A percentile compares a stretch with the other conserved stretches of the same genome.
phyloP scores from a whole-genome alignment of 805 yeast species.

The Candida yuanshanica region DNA sequence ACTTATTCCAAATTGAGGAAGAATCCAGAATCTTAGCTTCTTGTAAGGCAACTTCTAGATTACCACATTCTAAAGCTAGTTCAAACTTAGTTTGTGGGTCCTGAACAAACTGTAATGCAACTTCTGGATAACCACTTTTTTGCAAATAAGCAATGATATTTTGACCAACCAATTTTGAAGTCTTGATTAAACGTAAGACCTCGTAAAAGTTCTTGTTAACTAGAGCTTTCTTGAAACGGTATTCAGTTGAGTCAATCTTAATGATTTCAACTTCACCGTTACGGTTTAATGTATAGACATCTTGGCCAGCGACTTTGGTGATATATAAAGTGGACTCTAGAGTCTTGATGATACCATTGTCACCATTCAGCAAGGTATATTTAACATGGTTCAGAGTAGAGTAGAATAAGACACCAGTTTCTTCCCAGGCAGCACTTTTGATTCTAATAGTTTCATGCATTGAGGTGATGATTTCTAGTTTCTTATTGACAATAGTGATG shows the following conservation, averaged over 20 bases:
- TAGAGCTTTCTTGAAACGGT: slow-evolving; percentile 89
- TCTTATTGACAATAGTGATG: slow-evolving; percentile 79
- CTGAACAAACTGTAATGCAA: slow-evolving; percentile 93
- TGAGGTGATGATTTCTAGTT: slow-evolving; percentile 69
- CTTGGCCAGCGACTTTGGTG: slow-evolving; percentile 60
- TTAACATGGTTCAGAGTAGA: slow-evolving; percentile 95
- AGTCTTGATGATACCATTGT: slow-evolving; percentile 90
- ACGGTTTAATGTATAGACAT: slow-evolving; percentile 78
- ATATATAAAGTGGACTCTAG: slow-evolving; percentile 84
- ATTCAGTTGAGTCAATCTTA: slow-evolving; percentile 91
- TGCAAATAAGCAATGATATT: slow-evolving; percentile 93
- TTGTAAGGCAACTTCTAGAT: slow-evolving; percentile 75
- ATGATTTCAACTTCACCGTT: slow-evolving; percentile 76
- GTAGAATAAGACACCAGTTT: slow-evolving; percentile 82
- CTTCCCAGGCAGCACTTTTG: slow-evolving; percentile 98
- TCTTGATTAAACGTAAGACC: slow-evolving; percentile 81
- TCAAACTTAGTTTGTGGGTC: slow-evolving; percentile 96
- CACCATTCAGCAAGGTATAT: slow-evolving; percentile 90
- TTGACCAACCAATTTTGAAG: slow-evolving; percentile 93
- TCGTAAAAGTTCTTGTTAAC: slow-evolving; percentile 87
- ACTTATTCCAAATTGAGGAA: slow-evolving; percentile 67
- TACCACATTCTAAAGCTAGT: slow-evolving; percentile 90
- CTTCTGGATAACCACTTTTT: slow-evolving; percentile 93
- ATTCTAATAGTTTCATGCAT: slow-evolving; percentile 96
- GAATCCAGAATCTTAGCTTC: slow-evolving; percentile 79